Percentiles rank a stretch among this genome's conserved stretches.
These are phyloP conservation scores for Clavispora fructus DNA, from an alignment of 805 yeast species.

Conservation along the genomic window DNA sequence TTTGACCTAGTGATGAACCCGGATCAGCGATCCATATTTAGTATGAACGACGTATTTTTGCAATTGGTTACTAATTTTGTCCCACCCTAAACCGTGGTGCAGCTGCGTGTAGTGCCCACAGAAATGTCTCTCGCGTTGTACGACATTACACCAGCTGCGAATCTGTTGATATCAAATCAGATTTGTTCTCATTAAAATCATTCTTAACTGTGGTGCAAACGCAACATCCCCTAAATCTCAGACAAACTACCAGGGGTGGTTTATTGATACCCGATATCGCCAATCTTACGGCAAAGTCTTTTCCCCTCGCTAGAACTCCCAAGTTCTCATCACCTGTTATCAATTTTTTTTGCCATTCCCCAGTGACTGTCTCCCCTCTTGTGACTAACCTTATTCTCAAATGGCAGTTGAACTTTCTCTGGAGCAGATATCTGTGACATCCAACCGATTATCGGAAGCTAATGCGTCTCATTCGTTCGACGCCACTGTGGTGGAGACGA, in stretches of 20 bases:
- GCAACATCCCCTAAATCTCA: not conserved
- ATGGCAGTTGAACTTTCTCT: slow-evolving; percentile 13
- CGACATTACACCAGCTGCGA: not conserved
- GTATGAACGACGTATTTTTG: too few relatives aligned
- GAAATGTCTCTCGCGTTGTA: not conserved
- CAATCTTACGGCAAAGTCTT: not conserved
- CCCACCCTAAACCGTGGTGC: not conserved
- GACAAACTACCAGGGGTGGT: not conserved
- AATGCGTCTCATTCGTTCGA: slow-evolving; percentile 4
- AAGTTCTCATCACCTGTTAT: not conserved
- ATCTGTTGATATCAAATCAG: not conserved
- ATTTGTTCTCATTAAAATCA: not conserved
- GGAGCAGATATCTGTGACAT: slow-evolving; percentile 8
- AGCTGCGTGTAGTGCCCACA: not conserved
- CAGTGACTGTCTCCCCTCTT: not conserved
- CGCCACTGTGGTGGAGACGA: slow-evolving; percentile 1
- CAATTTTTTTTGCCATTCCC: not conserved
- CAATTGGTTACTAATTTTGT: too few relatives aligned
- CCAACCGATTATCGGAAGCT: slow-evolving; percentile 1
- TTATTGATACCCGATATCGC: not conserved
- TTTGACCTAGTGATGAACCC: too few relatives aligned
- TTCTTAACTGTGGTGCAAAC: not conserved
- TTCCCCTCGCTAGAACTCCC: not conserved
- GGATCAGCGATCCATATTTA: too few relatives aligned
- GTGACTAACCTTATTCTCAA: not conserved